Evolutionary conservation across 1,139 yeast genomes (phyloP).

Genomic region (Schizosaccharomyces versatilis): DNA sequence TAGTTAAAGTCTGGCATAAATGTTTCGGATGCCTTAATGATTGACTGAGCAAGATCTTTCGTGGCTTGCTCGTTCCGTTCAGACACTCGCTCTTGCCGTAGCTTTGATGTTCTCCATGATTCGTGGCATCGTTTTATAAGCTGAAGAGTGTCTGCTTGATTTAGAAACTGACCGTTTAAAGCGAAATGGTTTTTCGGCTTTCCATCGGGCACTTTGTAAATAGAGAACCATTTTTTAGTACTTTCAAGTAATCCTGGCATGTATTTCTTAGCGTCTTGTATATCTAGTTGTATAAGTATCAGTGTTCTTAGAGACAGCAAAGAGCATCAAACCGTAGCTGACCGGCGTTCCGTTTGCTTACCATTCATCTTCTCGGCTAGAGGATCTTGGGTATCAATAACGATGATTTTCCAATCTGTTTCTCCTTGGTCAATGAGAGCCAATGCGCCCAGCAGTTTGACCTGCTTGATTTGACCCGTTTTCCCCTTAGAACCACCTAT

Average conservation of each 20-base stretch:
- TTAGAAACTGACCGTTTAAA: constrained; percentile 57
- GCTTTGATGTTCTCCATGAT: constrained; percentile 35
- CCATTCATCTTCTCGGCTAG: constrained; percentile 49
- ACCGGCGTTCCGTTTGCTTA: not conserved
- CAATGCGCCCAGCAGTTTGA: constrained; percentile 76
- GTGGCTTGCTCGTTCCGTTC: too few species aligned
- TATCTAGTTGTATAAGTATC: constrained; percentile 17
- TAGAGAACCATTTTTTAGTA: constrained; percentile 85
- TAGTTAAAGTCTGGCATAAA: too few species aligned
- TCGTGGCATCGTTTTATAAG: constrained; percentile 52
- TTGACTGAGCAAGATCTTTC: too few species aligned
- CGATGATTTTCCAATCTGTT: constrained; percentile 90
- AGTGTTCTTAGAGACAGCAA: not conserved
- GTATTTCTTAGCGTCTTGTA: constrained; percentile 57
- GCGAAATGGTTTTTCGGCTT: constrained; percentile 75
- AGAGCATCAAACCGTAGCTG: too few species aligned
- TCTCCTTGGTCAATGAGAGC: constrained; percentile 94
- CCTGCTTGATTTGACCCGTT: constrained; percentile 58
- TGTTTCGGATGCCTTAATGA: too few species aligned
- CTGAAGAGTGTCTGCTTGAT: constrained; percentile 45
- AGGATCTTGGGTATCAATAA: constrained; percentile 63
- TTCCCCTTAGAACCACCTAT: constrained; percentile 52
- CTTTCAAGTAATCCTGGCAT: constrained; percentile 74
- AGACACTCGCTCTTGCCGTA: too few species aligned
- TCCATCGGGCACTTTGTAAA: constrained; percentile 86